Percentiles rank a stretch among this genome's conserved stretches.
phyloP scores from a whole-genome alignment of 805 yeast species.

The Kockiozyma suomiensis region DNA sequence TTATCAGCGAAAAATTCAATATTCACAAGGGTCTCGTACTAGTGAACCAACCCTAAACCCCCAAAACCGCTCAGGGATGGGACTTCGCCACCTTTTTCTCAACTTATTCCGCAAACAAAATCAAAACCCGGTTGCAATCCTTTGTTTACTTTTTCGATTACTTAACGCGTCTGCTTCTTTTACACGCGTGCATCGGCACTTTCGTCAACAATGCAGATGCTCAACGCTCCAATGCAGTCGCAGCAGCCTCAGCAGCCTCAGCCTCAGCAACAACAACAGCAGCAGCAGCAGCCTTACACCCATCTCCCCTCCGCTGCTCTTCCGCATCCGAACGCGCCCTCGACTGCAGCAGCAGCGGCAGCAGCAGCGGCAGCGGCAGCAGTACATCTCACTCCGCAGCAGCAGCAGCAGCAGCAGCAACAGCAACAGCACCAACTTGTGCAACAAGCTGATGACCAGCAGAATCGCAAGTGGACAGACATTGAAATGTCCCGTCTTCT shows the following conservation, averaged over 20 bases:
- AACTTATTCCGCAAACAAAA: neutral
- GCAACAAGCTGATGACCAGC: slow-evolving; percentile 23
- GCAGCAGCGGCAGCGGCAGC: slow-evolving; percentile 7
- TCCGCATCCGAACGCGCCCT: slow-evolving; percentile 4
- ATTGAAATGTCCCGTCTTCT: slow-evolving; percentile 25
- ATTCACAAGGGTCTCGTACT: neutral
- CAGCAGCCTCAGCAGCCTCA: slow-evolving; percentile 16
- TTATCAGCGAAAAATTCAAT: no score
- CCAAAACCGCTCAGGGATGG: neutral
- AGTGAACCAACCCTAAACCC: slow-evolving; percentile 5
- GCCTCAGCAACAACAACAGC: slow-evolving; percentile 19
- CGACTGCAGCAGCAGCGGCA: slow-evolving; percentile 6
- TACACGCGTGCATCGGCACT: neutral
- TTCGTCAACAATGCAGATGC: slow-evolving; percentile 6
- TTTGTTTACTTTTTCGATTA: neutral
- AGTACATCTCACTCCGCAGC: slow-evolving; percentile 8
- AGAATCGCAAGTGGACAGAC: slow-evolving; percentile 30
- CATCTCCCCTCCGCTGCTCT: slow-evolving; percentile 6
- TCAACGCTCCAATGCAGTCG: slow-evolving; percentile 14
- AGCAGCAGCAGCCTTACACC: slow-evolving; percentile 7
- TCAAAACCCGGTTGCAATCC: neutral
- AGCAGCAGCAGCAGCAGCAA: slow-evolving; percentile 15
- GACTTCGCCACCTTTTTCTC: neutral
- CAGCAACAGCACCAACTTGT: slow-evolving; percentile 8
- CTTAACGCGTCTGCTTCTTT: slow-evolving; percentile 2